Evolutionary conservation across 106 monocot species (phyloP).

Genomic region (Iris macrosiphon): DNA sequence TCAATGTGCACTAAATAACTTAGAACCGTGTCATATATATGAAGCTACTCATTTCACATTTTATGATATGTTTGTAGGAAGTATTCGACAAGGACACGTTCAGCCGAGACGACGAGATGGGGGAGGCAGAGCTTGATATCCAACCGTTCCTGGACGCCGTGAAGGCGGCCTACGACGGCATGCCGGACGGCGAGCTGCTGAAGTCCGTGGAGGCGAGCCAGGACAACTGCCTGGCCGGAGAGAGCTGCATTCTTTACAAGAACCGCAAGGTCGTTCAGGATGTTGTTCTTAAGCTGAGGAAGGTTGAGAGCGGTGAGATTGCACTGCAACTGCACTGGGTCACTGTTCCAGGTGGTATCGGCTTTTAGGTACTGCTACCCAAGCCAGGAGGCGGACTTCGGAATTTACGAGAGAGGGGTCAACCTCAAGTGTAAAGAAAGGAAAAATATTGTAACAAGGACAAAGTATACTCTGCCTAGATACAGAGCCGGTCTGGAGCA

Average conservation of each 20-base stretch:
- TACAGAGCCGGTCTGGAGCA: no score
- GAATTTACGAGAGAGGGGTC: no score
- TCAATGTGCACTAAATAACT: no score
- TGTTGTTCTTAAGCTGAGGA: slow-evolving; percentile 42
- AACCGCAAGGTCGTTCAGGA: slow-evolving; percentile 37
- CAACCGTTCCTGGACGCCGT: slow-evolving; percentile 32
- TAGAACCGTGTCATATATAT: no score
- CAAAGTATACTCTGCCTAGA: no score
- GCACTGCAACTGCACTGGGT: slow-evolving; percentile 50
- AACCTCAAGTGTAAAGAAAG: no score
- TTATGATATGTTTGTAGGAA: no score
- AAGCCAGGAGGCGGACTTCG: no score
- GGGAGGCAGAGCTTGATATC: slow-evolving; percentile 48
- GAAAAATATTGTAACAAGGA: no score
- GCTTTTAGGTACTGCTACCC: no score
- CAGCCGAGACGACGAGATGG: slow-evolving; percentile 57
- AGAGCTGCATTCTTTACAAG: slow-evolving; percentile 40
- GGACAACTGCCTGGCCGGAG: slow-evolving; percentile 29
- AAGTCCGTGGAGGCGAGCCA: slow-evolving; percentile 30
- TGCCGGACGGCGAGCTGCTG: slow-evolving; percentile 25
- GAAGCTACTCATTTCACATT: no score
- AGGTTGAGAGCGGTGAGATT: slow-evolving; percentile 47
- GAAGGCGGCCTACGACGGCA: slow-evolving; percentile 18
- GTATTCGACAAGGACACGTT: slow-evolving; percentile 60
- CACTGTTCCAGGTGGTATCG: no score